Conservation (phyloP, 306 rosid genomes). For the Psophocarpus tetragonolobus region DNA sequence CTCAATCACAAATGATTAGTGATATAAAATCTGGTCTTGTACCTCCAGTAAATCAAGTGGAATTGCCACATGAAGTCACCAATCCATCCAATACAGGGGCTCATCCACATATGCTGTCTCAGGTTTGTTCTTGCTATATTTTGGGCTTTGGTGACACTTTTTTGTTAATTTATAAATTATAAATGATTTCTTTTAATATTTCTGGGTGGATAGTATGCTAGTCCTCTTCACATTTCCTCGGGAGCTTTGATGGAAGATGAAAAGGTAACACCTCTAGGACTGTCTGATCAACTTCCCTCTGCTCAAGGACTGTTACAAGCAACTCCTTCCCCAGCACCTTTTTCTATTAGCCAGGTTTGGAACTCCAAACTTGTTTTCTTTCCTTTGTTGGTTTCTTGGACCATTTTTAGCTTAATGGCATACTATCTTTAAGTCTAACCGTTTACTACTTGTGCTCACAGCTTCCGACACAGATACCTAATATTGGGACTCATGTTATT, state of each 20-base stretch:
- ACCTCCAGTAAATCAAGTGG: conserved; percentile 82
- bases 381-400: not conserved
- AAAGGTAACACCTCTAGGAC: conserved; percentile 65
- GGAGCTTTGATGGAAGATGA: conserved; percentile 85
- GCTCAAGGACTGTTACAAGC: conserved; percentile 84
- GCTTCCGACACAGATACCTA: conserved; percentile 78
- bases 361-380: conserved; percentile 7
- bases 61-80: conserved; percentile 75
- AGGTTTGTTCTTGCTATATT: conserved; percentile 56
- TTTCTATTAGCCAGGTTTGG: conserved; percentile 71
- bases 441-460: conserved; percentile 41
- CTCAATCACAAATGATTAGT: conserved; percentile 74
- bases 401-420: not conserved
- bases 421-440: conserved; percentile 14
- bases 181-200: conserved; percentile 12
- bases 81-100: conserved; percentile 69
- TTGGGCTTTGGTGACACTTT: not conserved
- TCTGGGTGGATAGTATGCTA: conserved; percentile 61
- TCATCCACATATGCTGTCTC: conserved; percentile 74
- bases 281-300: conserved; percentile 82
- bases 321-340: conserved; percentile 65
- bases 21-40: conserved; percentile 74
- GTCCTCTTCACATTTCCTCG: conserved; percentile 78
- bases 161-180: not conserved
- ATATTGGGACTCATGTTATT: conserved; percentile 77